Evolutionary conservation across 2,329 filamentous ascomycete genomes (phyloP), one percentile per base, ranked within the genome.

Genomic region (Aspergillus neotritici): DNA sequence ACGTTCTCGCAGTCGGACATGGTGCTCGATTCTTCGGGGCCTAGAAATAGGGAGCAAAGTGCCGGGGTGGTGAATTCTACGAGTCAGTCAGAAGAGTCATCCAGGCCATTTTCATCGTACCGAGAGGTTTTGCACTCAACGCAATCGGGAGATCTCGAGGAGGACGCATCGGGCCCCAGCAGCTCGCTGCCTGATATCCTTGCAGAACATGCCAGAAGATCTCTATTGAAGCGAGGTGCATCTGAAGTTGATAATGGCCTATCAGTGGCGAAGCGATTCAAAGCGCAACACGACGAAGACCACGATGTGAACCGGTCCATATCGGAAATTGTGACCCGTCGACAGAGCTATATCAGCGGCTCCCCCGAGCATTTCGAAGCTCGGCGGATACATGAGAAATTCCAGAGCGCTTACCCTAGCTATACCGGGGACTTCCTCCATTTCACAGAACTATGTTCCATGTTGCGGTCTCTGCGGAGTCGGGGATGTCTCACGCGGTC

Each of bases 371-470:
- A 50, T 11, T 47, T 43, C 3, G 51, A 60, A 38, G 58, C 62
- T 10, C 50, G 53, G 5, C 53, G 36, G 14, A 51, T 67, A 17
- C 70, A 62, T 48, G 51, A 62, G 7, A 63, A 56, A 30, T 74
- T 71, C 43, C 60, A 61, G 47, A 50, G 46, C 13, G 52, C 66
- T 25, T 74, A 73, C 48, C 55, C 65, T 3, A 45, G 46, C 15
- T 73, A 73, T 43, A 25, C 42, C 6, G 69, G 69, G 11, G 56
- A 64, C 41, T 57, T 65, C 15, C 45, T 48, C 5, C 61, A 70
- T 50, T 73, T 73, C 40, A 50, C 49, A 14, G 52, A 56, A n/a
- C 49, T 70, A 16, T 71, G 68, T 42, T 51, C 48, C 13, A 66
- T 60, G 37, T 50, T 72, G 31, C 58, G 63, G 16, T 47, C 48